Base-by-base conservation (phyloP, 371 early-diverging fungal species). In the Rhizomucor pusillus region DNA sequence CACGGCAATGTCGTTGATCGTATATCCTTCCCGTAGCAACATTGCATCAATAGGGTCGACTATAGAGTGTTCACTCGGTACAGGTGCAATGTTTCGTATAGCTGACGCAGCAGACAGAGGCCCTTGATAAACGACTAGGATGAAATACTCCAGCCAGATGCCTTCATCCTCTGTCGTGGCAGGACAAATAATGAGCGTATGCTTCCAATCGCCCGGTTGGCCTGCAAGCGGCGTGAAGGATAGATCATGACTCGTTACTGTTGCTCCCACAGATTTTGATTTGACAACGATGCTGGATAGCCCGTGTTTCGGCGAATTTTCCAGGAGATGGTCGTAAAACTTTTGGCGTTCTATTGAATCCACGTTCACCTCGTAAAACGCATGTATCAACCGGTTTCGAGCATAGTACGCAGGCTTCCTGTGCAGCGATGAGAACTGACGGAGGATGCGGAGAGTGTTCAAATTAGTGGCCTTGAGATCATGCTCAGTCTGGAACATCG, bases 261-360 rank as follows among this genome's bases (percentile, higher is more conserved):
- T 46, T 14, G 61, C 66, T 7, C 59, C 72, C 12, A 63, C 50
- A 14, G 60, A 57, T 5, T 60, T 52, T 23, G 57, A 49, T 6
- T 51, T 60, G 1, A 49, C 36, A 2, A 50, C 36, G 1, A 76
- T 24, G 35, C 54, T 67, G 2, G 19, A 12, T 47, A 89, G 80
- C 0, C 89, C 88, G 59, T 90, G 86, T 14, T 80, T 66, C 36
- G 77, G 75, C 0, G 90, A 87, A 52, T 84, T 88, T 57, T 81
- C 81, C 50, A 90, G 68, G 23, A 90, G 76, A 44, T 85, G 89
- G 18, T 84, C 78, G 62, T 87, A 88, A 35, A 92, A 73, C 16
- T 81, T 65, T 25, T 71, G 43, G 4, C 58, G 65, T 16, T 43
- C 36, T 12, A 67, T 55, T 20, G 45, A 47, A 24, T 47, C 55